Percentiles rank a stretch among this genome's conserved stretches.
Conservation (phyloP, 2,329 filamentous ascomycete genomes). For the Colletotrichum orchidophilum region DNA sequence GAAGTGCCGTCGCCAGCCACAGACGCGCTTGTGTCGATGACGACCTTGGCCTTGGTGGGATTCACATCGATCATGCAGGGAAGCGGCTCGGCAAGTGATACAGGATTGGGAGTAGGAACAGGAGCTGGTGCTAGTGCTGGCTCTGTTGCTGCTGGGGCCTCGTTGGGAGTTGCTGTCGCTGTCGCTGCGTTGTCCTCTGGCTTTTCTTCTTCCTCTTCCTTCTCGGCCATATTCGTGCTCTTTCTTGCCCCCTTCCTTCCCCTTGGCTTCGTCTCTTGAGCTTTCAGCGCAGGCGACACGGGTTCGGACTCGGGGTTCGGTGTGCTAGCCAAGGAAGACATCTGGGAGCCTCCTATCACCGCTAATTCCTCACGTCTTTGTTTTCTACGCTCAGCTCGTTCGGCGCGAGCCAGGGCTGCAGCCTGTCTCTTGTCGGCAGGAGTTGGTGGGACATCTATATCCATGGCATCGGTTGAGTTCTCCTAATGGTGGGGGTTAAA, state of each 20-base stretch:
- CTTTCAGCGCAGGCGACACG: conserved; percentile 20
- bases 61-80: conserved; percentile 24
- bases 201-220: not conserved
- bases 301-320: conserved; percentile 23
- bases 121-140: not conserved
- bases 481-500: conserved; percentile 15
- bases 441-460: conserved; percentile 21
- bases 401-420: conserved; percentile 21
- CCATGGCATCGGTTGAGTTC: conserved; percentile 22
- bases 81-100: conserved; percentile 2
- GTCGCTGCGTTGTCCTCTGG: not conserved
- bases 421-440: conserved; percentile 21
- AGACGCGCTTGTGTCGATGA: not conserved
- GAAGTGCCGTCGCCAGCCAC: conserved; percentile 16
- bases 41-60: conserved; percentile 5
- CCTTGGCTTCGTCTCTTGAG: conserved; percentile 25
- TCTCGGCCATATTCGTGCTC: not conserved
- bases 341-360: not conserved
- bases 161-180: conserved; percentile 9
- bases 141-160: not conserved
- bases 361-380: conserved; percentile 22
- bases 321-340: conserved; percentile 22
- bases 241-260: conserved; percentile 31
- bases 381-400: conserved; percentile 28
- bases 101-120: not conserved